Percentiles rank a stretch among this genome's conserved stretches.
These are phyloP conservation scores for Sporobolus alterniflorus DNA, from an alignment of 202 grass and related monocot species.

Conservation along the genomic window DNA sequence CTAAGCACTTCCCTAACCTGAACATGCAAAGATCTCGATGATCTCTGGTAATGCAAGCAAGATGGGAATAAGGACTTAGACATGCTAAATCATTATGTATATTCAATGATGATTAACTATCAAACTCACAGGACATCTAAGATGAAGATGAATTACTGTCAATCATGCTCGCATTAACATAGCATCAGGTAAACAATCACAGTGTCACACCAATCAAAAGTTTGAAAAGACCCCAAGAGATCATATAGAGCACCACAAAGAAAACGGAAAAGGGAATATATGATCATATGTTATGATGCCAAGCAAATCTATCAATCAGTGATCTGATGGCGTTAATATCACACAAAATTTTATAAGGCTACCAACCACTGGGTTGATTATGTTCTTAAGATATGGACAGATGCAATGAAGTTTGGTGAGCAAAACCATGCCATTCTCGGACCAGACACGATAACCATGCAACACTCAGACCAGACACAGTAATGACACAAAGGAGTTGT, in stretches of 20 bases:
- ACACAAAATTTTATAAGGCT: not conserved
- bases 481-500: conserved; percentile 20
- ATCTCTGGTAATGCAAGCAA: not conserved
- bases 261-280: not conserved
- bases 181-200: no score
- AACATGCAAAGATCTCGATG: not conserved
- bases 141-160: conserved; percentile 10
- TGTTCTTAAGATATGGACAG: conserved; percentile 14
- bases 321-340: not conserved
- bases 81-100: not conserved
- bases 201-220: not conserved
- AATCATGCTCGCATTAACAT: no score
- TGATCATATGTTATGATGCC: not conserved
- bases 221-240: not conserved
- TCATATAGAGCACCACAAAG: not conserved
- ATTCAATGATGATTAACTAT: not conserved
- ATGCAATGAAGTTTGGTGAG: conserved; percentile 32
- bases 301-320: conserved; percentile 29
- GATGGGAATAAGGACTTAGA: not conserved
- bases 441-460: conserved; percentile 4
- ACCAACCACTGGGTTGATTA: conserved; percentile 9
- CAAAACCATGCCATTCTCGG: conserved; percentile 17
- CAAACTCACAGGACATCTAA: not conserved
- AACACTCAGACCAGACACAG: conserved; percentile 5
- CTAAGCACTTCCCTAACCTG: not conserved